Evolutionary conservation across 306 rosid species (phyloP).

Genomic region (Cotoneaster glaucophyllus): DNA sequence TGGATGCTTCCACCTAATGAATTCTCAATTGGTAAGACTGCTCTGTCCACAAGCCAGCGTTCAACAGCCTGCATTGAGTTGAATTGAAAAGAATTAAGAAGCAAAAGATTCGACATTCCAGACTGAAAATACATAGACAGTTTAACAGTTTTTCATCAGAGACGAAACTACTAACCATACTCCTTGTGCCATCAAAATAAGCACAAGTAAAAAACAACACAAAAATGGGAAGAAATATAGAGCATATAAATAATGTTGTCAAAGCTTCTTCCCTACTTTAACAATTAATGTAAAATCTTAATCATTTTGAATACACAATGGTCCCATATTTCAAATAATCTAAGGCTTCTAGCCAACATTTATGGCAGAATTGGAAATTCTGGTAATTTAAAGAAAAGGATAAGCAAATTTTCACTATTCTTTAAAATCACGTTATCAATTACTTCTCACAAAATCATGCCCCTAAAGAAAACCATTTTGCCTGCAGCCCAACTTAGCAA

Average conservation of each 20-base stretch:
- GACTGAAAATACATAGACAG: neutral
- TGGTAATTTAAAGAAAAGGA: neutral
- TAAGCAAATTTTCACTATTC: neutral
- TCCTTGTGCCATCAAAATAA: neutral
- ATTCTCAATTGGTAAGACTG: constrained; percentile 93
- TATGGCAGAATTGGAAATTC: neutral
- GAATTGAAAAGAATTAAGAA: neutral
- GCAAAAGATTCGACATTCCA: neutral
- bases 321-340: neutral
- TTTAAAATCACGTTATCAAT: neutral
- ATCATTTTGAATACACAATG: neutral
- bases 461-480: neutral
- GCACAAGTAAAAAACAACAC: neutral
- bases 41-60: constrained; percentile 92
- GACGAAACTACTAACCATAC: neutral
- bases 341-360: neutral
- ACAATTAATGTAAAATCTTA: neutral
- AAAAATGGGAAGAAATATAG: neutral
- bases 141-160: neutral
- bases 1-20: constrained; percentile 98
- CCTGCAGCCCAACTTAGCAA: neutral
- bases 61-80: constrained; percentile 63
- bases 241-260: neutral
- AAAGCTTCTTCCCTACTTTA: neutral
- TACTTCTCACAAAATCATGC: neutral